Base-by-base conservation (phyloP, 2,329 filamentous ascomycete species). In the Colletotrichum incanum region DNA sequence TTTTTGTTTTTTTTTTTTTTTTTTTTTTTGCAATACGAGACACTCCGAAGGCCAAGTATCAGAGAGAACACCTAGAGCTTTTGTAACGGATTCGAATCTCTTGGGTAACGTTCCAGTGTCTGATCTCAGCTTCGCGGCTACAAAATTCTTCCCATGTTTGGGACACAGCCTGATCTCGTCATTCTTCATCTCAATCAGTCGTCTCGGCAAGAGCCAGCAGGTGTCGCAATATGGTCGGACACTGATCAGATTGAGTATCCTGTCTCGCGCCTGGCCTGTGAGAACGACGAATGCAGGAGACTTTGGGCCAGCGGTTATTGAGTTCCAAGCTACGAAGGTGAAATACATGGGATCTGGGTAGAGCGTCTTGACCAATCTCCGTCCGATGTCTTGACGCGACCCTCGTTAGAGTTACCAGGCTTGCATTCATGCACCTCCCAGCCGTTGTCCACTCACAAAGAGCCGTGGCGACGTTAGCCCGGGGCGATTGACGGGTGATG, bases 351-450 rank as follows among this genome's bases (percentile, higher is more conserved):
- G 54, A 59, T 69, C 45, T 43, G 28, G 60, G 45, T 39, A 23
- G 43, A 63, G 12, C 49, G 59, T 65, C 65, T 37, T 69, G 67
- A 34, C 23, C 28, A 41, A 64, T 64, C 39, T 62, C 61, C 67
- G 56, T 71, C 55, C 55, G 47, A 71, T 56, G 50, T 66, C 41
- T 61, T 66, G 71, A 71, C 49, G 71, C 61, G 54, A 28, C 65
- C 60, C 41, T 73, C 58, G 71, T 73, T 45, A 62, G 71, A 66
- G 62, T 71, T 58, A 16, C 18, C 55, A 37, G 26, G 34, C 47
- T 61, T 65, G 49, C 54, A 70, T 70, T 70, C 60, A 71, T 71
- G 71, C 71, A 59, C 49, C 34, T 49, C 52, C 14, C n/a, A 63
- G 28, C 52, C 49, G 47, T 43, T 43, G 37, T 56, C 68, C 64